Evolutionary conservation across 202 grass and related monocot species (phyloP), one percentile per base, ranked within the genome.

Genomic region (Bolboschoenoplectus hybrid): DNA sequence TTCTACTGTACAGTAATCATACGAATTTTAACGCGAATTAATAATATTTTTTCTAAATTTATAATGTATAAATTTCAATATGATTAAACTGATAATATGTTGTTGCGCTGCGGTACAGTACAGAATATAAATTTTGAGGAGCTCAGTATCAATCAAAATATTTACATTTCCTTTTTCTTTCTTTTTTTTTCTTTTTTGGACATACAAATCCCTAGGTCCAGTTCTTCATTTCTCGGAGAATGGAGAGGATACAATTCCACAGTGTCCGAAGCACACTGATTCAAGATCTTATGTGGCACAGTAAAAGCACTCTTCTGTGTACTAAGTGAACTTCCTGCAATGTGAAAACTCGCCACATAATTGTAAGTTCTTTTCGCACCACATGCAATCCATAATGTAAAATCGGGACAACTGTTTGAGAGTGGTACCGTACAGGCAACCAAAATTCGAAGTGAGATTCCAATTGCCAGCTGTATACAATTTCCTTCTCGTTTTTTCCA

Each of bases 401-500:
- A 9, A 58, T 51, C 13, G 41, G 32, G 40, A 67, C 80, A 51
- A 35, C 72, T 52, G 72, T 36, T 14, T 9, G 7, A 52, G 47
- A 75, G 35, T 34, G 19, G 72, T 53, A 53, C 73, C 47, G 10
- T 3, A 2, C n/a, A 43, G 19, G 46, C 3, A 74, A 51, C 71
- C 20, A 77, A 77, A 77, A 77, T 56, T 56, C 50, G 32, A 34
- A 75, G 74, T 39, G 6, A 77, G 74, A 56, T 77, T 77, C 73
- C 49, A 36, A 56, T 5, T 14, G 74, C 50, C 74, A 78, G 74
- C 74, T 78, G 12, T 36, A 40, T 41, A 16, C 1, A 35, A 49
- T 17, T 74, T 50, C 4, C 32, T 66, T 16, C 36, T 39, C 9
- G 3, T 67, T 53, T 53, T 40, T 78, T 47, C 7, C 4, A 9